Conservation (phyloP, 2,329 filamentous ascomycete species). For the Ophiosphaerella herpotricha region DNA sequence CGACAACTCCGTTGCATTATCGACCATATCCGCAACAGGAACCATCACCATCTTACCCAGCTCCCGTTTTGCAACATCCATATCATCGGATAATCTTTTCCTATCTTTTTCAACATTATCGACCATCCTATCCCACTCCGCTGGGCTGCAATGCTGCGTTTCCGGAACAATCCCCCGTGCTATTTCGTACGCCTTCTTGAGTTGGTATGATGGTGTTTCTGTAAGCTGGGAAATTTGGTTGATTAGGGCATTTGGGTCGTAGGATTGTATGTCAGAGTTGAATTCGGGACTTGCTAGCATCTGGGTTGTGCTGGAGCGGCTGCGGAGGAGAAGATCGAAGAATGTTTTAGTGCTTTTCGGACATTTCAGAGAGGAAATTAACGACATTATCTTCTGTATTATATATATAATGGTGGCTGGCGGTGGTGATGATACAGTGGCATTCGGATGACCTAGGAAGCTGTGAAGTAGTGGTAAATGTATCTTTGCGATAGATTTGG, state of each 20-base stretch:
- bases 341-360: background rate
- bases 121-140: slow-evolving; percentile 4
- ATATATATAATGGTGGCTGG: background rate
- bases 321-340: background rate
- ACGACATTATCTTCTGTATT: background rate
- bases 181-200: background rate
- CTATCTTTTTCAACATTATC: background rate
- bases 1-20: background rate
- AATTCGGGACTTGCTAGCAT: background rate
- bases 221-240: slow-evolving; percentile 1
- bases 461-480: too few species aligned
- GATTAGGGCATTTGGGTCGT: slow-evolving; percentile 1
- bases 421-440: too few species aligned
- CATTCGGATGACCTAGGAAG: too few species aligned
- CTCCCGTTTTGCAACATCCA: slow-evolving; percentile 1
- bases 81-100: slow-evolving; percentile 1
- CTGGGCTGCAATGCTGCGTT: background rate
- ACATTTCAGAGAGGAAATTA: background rate
- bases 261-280: background rate
- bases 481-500: too few species aligned
- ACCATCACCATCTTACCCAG: slow-evolving; percentile 4
- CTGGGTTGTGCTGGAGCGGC: background rate
- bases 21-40: background rate
- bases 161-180: background rate
- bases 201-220: background rate